A percentile compares a stretch with the other conserved stretches of the same genome.
phyloP scores from a whole-genome alignment of 345 rosid genomes.

The Ceriops zippeliana region DNA sequence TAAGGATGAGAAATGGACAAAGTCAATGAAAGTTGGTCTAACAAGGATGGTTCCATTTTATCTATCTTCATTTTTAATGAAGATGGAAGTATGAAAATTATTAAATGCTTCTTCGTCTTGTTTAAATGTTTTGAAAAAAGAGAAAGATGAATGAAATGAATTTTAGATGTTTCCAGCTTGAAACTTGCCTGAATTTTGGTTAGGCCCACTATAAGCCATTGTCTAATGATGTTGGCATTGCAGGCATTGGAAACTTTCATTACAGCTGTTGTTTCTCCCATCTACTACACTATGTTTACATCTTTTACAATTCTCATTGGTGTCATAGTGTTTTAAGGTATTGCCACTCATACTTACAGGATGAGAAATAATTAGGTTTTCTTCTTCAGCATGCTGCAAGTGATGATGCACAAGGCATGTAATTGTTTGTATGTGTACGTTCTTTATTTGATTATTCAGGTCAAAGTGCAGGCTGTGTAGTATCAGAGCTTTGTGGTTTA shows the following conservation, averaged over 20 bases:
- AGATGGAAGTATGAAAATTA: too few species aligned
- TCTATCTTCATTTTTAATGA: too few species aligned
- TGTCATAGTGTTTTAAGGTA: slow-evolving; percentile 81
- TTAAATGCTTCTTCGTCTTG: too few species aligned
- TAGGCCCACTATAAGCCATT: neutral
- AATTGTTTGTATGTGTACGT: neutral
- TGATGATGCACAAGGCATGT: neutral
- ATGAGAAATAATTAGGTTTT: neutral
- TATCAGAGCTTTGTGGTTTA: slow-evolving; percentile 65
- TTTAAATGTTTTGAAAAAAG: too few species aligned
- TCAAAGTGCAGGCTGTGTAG: slow-evolving; percentile 66
- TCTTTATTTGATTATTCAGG: slow-evolving; percentile 58
- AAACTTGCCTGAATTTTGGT: neutral
- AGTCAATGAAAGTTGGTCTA: too few species aligned
- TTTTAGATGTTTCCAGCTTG: neutral
- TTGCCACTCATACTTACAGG: neutral
- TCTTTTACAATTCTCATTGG: slow-evolving; percentile 67
- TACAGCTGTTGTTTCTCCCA: slow-evolving; percentile 70
- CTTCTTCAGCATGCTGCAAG: too few species aligned
- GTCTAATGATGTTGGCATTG: slow-evolving; percentile 21
- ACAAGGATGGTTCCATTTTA: too few species aligned
- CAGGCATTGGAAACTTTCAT: slow-evolving; percentile 81
- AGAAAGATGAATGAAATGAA: too few species aligned
- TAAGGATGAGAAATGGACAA: too few species aligned
- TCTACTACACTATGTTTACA: slow-evolving; percentile 69